Base-by-base conservation (phyloP, 805 yeast species). In the Torulaspora gathmanii region DNA sequence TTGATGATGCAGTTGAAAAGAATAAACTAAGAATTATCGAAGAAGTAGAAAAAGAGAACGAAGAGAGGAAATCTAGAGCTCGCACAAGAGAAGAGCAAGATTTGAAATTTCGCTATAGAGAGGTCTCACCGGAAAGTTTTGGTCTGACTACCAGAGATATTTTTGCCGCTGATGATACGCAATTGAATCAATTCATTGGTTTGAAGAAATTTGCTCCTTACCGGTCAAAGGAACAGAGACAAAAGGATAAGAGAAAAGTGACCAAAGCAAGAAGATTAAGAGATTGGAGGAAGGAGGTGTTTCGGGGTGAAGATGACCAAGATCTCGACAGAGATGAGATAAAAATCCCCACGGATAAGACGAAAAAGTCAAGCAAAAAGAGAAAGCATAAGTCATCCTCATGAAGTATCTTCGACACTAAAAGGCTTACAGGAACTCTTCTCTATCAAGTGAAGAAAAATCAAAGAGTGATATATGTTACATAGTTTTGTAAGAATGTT, bases 131-230 rank as follows among this genome's bases (percentile, higher is more conserved):
- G 7, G 98, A 93, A 58, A 70, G 89, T 8, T 93, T 78, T 68
- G 98, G 98, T 10, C 73, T 93, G 39, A 74, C 86, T 0, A 77
- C 93, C 0, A 75, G 93, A 51, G 99, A 93, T 57, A 93, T 93
- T 38, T 71, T 93, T 43, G 69, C 87, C 47, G 99, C 99, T 11
- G 91, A 86, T 59, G 99, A 93, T 63, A 74, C 76, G 49, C 85
- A 83, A 39, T 73, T 93, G 65, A 93, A 93, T 66, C 83, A 82
- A 45, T 89, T 74, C 58, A 82, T 89, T 46, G 93, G 96, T 17
- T 70, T 93, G 57, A 91, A 91, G 71, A 90, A 90, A 65, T 80
- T 93, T 54, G 97, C 98, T 0, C 91, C 98, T 23, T 93, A 86
- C 64, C 80, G 96, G 63, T 79, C 87, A 19, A 77, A 77, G 52